Percentiles rank a stretch among this genome's conserved stretches.
These are phyloP conservation scores for Umbelopsis sp. DNA, from an alignment of 371 early-diverging fungal genomes.

Conservation along the genomic window DNA sequence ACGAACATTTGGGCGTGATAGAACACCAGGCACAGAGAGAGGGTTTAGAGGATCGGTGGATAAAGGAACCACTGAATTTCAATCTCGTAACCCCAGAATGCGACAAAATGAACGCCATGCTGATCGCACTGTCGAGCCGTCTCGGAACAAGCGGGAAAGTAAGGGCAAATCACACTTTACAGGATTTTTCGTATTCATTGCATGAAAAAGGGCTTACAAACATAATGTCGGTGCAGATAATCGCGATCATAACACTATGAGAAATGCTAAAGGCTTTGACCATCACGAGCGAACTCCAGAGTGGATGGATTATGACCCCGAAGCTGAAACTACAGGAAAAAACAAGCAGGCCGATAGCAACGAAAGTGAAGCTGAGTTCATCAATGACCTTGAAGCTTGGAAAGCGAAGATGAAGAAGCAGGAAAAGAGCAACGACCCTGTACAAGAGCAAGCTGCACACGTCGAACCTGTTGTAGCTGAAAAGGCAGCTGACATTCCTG, in stretches of 20 bases:
- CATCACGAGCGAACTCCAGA: conserved; percentile 54
- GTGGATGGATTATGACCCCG: conserved; percentile 72
- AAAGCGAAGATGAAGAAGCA: conserved; percentile 66
- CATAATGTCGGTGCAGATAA: neutral
- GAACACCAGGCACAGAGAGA: neutral
- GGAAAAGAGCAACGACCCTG: conserved; percentile 31
- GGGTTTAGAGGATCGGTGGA: neutral
- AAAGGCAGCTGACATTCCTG: neutral
- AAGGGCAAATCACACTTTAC: neutral
- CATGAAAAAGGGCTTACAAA: neutral
- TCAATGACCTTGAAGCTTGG: conserved; percentile 67
- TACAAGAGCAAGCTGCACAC: conserved; percentile 19
- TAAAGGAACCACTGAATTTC: neutral
- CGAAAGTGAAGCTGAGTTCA: conserved; percentile 34
- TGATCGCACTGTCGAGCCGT: neutral
- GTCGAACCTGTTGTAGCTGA: conserved; percentile 25
- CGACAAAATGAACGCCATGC: conserved; percentile 4
- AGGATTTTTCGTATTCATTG: neutral
- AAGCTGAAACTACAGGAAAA: conserved; percentile 36
- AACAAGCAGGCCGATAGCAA: conserved; percentile 20
- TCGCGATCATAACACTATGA: conserved; percentile 1
- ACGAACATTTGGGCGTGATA: neutral
- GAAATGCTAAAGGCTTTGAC: neutral
- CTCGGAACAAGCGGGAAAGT: conserved; percentile 6
- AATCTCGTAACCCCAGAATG: neutral